A percentile compares a stretch with the other conserved stretches of the same genome.
Evolutionary conservation across 1,139 yeast species (phyloP).

Genomic region (Geotrichum reessii): DNA sequence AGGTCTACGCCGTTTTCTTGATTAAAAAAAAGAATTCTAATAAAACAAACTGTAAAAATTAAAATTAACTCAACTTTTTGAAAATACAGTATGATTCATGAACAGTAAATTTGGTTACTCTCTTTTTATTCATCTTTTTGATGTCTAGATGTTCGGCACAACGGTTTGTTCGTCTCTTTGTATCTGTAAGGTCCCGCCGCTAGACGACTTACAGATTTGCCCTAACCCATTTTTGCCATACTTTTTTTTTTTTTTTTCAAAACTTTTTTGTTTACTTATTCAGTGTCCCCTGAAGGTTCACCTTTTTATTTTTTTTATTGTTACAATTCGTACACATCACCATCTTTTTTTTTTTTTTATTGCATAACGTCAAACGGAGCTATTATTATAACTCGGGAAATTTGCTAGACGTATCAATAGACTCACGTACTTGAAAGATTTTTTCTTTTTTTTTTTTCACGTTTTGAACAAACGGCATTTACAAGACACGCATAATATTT

Average conservation of each 20-base stretch:
- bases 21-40: too few relatives aligned
- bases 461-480: neutral
- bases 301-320: neutral
- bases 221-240: neutral
- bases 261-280: neutral
- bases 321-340: neutral
- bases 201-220: neutral
- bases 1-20: too few relatives aligned
- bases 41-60: too few relatives aligned
- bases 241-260: neutral
- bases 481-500: neutral
- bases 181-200: neutral
- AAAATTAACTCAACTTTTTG: too few relatives aligned
- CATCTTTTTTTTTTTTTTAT: neutral
- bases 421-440: neutral
- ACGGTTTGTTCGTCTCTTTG: neutral
- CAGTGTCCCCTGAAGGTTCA: too few relatives aligned
- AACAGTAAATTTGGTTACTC: too few relatives aligned
- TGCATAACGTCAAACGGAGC: neutral
- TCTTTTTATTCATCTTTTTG: too few relatives aligned
- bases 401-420: neutral
- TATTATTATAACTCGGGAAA: neutral
- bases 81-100: too few relatives aligned
- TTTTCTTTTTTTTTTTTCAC: neutral
- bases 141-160: too few relatives aligned